Base-by-base conservation (phyloP, 1,284 basidiomycete species). In the Phylloporus gajari region DNA sequence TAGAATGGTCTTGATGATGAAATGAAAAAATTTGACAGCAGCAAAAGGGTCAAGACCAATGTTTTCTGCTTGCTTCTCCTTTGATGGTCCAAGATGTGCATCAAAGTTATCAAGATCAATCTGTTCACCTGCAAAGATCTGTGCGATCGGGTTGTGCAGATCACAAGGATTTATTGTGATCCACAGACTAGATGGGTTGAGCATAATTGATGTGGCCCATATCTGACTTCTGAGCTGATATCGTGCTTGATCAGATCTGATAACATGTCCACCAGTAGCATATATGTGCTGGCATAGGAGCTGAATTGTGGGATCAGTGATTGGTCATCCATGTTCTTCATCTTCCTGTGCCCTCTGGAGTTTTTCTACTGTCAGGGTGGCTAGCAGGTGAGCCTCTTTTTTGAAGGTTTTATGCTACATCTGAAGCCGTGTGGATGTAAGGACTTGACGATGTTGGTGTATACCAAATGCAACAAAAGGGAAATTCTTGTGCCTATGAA, bases 1-100 rank as follows among this genome's bases (percentile, higher is more conserved):
- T 5, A 59, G 23, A 0, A 87, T 76, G 0, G 75, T 72, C 0
- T 73, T 25, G 6, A 88, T 83, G 0, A 83, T 77, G 63, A 85
- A 83, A 59, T 86, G 80, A 85, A 88, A 69, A 7, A 83, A 88
- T 58, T 83, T 76, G 0, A 84, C 81, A 0, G 83, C 78, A 0
- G 83, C 83, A 71, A 78, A 87, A 21, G 84, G 84, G 76, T 88
- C 83, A 0, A 40, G 17, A 0, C 84, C 81, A 7, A 87, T 80
- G 61, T 84, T 86, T 1, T 65, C 11, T 2, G 80, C 79, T 0
- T 81, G 75, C 59, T 80, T 21, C 0, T 75, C 68, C 6, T 68
- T 73, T 27, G 76, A 75, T 1, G 83, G 85, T 0, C 83, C 84
- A 8, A 15, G 12, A 67, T 86, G 85, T 0, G 68, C 12, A 66